Conservation (phyloP, 1,139 yeast species). For the Debaryomyces sp. region DNA sequence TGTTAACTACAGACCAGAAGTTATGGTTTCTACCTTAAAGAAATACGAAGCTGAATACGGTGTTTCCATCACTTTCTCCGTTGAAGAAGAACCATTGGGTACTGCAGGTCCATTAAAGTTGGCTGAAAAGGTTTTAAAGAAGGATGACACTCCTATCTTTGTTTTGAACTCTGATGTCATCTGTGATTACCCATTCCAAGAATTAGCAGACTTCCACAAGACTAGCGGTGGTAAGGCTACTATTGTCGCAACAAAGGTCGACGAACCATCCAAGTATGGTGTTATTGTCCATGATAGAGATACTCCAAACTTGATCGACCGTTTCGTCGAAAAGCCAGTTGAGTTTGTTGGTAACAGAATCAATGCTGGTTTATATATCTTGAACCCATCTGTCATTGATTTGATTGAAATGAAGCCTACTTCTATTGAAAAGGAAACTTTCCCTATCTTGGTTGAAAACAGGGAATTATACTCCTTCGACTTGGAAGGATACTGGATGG, state of each 20-base stretch:
- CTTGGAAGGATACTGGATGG: conserved; percentile 99
- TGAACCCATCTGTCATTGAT: conserved; percentile 96
- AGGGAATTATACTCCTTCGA: conserved; percentile 93
- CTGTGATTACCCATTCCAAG: conserved; percentile 96
- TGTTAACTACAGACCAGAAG: conserved; percentile 99
- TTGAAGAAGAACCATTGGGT: conserved; percentile 98
- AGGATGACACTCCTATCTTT: conserved; percentile 95
- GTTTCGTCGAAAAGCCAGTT: conserved; percentile 99
- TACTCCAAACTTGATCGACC: conserved; percentile 90
- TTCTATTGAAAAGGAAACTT: conserved; percentile 98
- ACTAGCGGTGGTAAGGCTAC: conserved; percentile 98
- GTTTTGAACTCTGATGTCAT: conserved; percentile 98
- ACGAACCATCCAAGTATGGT: conserved; percentile 99
- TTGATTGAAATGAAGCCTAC: conserved; percentile 98
- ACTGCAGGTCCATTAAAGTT: conserved; percentile 99
- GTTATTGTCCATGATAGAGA: conserved; percentile 97
- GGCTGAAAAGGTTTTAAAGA: conserved; percentile 90
- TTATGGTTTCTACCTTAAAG: conserved; percentile 93
- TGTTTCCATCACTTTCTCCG: conserved; percentile 93
- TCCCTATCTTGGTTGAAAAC: conserved; percentile 92
- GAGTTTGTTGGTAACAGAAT: conserved; percentile 98
- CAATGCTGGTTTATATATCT: conserved; percentile 94
- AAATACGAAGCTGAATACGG: conserved; percentile 95
- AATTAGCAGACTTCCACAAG: conserved; percentile 89
- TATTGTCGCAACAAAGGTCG: conserved; percentile 98